phyloP scores from a whole-genome alignment of 305 asterid species.

The Ruellia speciosa region DNA sequence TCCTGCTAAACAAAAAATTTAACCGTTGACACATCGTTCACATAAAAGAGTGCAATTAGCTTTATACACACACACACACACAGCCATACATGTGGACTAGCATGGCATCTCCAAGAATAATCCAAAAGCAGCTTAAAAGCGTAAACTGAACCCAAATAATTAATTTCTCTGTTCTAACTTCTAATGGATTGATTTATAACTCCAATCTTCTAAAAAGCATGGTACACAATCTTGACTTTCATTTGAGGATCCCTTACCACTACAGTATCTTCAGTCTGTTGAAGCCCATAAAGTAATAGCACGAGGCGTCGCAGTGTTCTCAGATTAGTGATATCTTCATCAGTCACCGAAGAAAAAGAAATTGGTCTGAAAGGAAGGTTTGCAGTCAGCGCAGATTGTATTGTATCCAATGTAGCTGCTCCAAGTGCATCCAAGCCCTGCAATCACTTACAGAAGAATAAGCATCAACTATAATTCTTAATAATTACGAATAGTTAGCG shows the following conservation, averaged over 20 bases:
- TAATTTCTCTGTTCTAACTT: too few species aligned
- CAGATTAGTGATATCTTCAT: slow-evolving; percentile 71
- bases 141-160: too few species aligned
- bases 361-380: slow-evolving; percentile 51
- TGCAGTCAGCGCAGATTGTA: slow-evolving; percentile 38
- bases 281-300: slow-evolving; percentile 50
- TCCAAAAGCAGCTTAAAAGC: too few species aligned
- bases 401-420: slow-evolving; percentile 58
- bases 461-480: slow-evolving; percentile 11
- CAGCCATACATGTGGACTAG: too few species aligned
- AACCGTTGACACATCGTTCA: not conserved
- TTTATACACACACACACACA: too few species aligned
- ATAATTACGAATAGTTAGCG: not conserved
- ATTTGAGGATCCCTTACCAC: slow-evolving; percentile 32
- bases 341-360: slow-evolving; percentile 49
- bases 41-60: too few species aligned
- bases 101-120: too few species aligned
- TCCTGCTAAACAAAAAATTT: slow-evolving; percentile 29
- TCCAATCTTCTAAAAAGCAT: not conserved
- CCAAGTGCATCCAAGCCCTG: slow-evolving; percentile 98
- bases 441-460: slow-evolving; percentile 19
- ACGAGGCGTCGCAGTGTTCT: slow-evolving; percentile 67
- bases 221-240: slow-evolving; percentile 5
- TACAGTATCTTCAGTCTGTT: slow-evolving; percentile 33
- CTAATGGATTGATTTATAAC: too few species aligned